phyloP scores from a whole-genome alignment of 129 eudicot species.

The Arctium minus region DNA sequence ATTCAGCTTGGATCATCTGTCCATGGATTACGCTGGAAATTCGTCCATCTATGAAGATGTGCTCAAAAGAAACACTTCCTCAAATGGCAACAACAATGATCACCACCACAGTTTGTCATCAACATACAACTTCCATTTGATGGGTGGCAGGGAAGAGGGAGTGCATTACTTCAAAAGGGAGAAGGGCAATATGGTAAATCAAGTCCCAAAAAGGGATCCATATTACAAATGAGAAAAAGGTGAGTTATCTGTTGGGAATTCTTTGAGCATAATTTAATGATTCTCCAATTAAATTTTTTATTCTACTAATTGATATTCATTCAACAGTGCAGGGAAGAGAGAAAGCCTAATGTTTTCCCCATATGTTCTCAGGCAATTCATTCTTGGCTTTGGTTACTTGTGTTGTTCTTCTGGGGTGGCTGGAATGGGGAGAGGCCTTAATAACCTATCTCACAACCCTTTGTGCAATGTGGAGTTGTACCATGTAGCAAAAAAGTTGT shows the following conservation, averaged over 20 bases:
- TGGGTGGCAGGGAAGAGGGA: conserved; percentile 30
- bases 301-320: background rate
- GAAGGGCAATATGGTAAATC: conserved; percentile 36
- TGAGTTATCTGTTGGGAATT: no score
- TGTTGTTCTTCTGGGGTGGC: conserved; percentile 9
- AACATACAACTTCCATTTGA: conserved; percentile 31
- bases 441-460: background rate
- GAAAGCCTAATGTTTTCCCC: background rate
- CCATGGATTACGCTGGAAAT: conserved; percentile 20
- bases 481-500: conserved; percentile 10
- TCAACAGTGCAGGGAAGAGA: conserved; percentile 21
- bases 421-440: conserved; percentile 6
- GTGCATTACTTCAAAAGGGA: conserved; percentile 30
- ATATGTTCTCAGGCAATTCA: conserved; percentile 60
- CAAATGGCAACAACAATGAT: conserved; percentile 27
- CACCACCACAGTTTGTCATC: conserved; percentile 35
- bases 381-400: conserved; percentile 78
- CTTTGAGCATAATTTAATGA: background rate
- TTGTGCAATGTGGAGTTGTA: conserved; percentile 11
- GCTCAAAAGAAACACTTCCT: conserved; percentile 26
- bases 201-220: conserved; percentile 27
- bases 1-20: conserved; percentile 37
- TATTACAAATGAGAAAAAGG: conserved; percentile 25
- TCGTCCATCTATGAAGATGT: conserved; percentile 30
- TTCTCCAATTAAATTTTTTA: background rate